Conservation (phyloP, 108 stramenopile species). For the Fragilaria radians region DNA sequence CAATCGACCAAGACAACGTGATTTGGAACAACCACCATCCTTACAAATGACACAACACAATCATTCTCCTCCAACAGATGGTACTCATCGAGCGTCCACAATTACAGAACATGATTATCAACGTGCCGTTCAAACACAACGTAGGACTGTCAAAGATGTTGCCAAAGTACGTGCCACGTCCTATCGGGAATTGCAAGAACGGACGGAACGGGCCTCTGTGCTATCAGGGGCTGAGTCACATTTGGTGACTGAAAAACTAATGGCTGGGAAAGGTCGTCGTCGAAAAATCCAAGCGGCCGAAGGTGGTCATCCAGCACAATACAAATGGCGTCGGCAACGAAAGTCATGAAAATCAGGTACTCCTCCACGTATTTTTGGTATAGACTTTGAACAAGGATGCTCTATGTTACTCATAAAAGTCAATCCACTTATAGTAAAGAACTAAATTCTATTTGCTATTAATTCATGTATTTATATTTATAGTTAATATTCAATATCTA, state of each 20-base stretch:
- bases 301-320: slow-evolving; percentile 64
- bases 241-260: slow-evolving; percentile 76
- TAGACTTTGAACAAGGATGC: no score
- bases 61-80: slow-evolving; percentile 1
- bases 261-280: slow-evolving; percentile 81
- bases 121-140: slow-evolving; percentile 29
- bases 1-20: slow-evolving; percentile 51
- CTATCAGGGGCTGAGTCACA: slow-evolving; percentile 65
- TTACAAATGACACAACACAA: no score
- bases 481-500: no score
- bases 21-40: slow-evolving; percentile 1
- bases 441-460: no score
- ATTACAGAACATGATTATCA: slow-evolving; percentile 28
- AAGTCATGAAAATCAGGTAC: slow-evolving; percentile 13
- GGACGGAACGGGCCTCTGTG: slow-evolving; percentile 43
- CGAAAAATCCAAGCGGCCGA: slow-evolving; percentile 61
- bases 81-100: slow-evolving; percentile 13
- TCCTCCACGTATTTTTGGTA: no score
- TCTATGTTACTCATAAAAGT: no score
- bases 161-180: slow-evolving; percentile 55
- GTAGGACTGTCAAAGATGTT: slow-evolving; percentile 34
- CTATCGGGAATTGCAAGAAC: slow-evolving; percentile 84
- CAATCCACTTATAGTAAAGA: no score
- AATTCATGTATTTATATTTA: no score
- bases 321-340: slow-evolving; percentile 74